A percentile compares a stretch with the other conserved stretches of the same genome.
Evolutionary conservation across 2,329 filamentous ascomycete species (phyloP).

Genomic region (Aspergillus pseudonomiae): DNA sequence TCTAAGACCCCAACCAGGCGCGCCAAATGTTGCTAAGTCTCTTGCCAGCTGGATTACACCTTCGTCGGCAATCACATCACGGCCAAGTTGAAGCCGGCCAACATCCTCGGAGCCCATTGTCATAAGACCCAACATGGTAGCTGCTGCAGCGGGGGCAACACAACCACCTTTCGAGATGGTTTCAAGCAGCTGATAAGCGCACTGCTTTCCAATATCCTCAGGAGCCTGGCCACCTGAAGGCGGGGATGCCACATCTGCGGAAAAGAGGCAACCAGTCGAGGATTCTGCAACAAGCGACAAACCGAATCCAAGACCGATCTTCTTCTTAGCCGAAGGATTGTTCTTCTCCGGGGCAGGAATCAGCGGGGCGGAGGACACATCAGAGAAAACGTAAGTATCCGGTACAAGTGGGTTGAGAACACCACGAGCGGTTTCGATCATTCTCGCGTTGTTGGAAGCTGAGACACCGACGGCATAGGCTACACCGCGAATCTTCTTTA

Average conservation of each 20-base stretch:
- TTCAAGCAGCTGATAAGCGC: slow-evolving; percentile 87
- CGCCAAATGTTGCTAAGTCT: slow-evolving; percentile 86
- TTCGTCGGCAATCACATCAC: slow-evolving; percentile 79
- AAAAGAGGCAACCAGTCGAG: slow-evolving; percentile 83
- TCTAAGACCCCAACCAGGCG: slow-evolving; percentile 85
- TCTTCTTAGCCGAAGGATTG: slow-evolving; percentile 56
- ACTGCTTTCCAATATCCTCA: slow-evolving; percentile 86
- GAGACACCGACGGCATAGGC: slow-evolving; percentile 92
- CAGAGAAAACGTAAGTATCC: slow-evolving; percentile 86
- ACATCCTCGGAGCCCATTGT: slow-evolving; percentile 98
- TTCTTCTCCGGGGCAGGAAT: slow-evolving; percentile 72
- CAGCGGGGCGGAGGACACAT: slow-evolving; percentile 63
- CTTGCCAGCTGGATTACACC: slow-evolving; percentile 78
- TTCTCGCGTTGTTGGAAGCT: slow-evolving; percentile 88
- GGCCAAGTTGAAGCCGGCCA: slow-evolving; percentile 78
- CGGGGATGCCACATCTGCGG: slow-evolving; percentile 76
- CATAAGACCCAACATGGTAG: slow-evolving; percentile 84
- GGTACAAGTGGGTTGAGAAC: slow-evolving; percentile 82
- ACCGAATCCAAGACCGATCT: slow-evolving; percentile 87
- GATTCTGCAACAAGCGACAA: slow-evolving; percentile 89
- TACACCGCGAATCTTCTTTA: slow-evolving; percentile 88
- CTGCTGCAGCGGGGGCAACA: slow-evolving; percentile 70
- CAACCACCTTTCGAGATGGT: slow-evolving; percentile 81
- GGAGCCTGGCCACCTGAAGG: slow-evolving; percentile 79
- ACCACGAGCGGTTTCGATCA: slow-evolving; percentile 88